Percentiles rank a stretch among this genome's conserved stretches.
These are phyloP conservation scores for Apium graveolens DNA, from an alignment of 129 eudicot genomes.

Conservation along the genomic window DNA sequence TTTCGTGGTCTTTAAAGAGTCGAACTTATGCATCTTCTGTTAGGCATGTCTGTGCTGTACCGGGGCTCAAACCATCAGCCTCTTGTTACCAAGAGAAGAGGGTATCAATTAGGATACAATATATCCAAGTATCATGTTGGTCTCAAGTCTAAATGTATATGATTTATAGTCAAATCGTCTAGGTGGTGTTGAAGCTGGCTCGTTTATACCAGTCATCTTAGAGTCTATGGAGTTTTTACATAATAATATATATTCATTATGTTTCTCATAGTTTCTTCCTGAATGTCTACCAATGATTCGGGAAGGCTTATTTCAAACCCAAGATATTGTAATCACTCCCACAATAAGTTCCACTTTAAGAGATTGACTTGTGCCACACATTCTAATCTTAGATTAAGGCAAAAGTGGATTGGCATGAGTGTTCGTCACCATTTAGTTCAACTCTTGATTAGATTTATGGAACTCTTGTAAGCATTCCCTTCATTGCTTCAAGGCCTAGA, in stretches of 20 bases:
- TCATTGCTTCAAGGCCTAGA: constrained; percentile 42
- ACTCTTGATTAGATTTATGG: too few species aligned
- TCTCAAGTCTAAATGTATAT: not conserved
- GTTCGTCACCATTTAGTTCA: not conserved
- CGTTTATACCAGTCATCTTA: not conserved
- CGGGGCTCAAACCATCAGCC: not conserved
- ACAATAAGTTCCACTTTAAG: not conserved
- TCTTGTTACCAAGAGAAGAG: not conserved
- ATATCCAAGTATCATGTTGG: not conserved
- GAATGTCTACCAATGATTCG: not conserved
- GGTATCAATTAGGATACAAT: not conserved
- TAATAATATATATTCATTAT: not conserved
- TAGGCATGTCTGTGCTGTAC: not conserved
- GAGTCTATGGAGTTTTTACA: not conserved
- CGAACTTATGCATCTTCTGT: not conserved
- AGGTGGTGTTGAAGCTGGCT: not conserved
- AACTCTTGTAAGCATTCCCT: constrained; percentile 41
- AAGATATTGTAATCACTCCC: too few species aligned
- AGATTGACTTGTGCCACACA: not conserved
- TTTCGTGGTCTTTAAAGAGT: not conserved
- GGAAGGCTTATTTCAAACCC: not conserved
- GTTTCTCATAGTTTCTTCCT: not conserved
- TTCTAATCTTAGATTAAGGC: not conserved
- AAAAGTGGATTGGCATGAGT: not conserved
- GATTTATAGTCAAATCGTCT: not conserved